Conservation (phyloP, 2,329 filamentous ascomycete species). For the Fusarium sp. region DNA sequence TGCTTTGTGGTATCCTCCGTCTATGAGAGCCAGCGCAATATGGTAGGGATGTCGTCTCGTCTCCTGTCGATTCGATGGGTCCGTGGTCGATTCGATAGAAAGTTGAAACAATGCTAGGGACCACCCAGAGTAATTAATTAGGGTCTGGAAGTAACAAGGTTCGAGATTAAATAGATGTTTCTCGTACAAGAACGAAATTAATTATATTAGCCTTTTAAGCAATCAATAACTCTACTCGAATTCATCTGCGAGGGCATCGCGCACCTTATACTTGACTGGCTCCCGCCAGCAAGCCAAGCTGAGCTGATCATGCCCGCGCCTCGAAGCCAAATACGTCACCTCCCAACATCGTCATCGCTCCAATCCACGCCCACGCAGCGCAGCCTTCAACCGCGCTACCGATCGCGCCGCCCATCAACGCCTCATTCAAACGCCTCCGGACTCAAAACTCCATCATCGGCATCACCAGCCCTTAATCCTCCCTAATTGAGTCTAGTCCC, state of each 20-base stretch:
- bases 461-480: slow-evolving; percentile 28
- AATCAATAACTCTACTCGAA: neutral
- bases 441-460: slow-evolving; percentile 17
- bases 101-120: slow-evolving; percentile 12
- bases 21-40: slow-evolving; percentile 7
- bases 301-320: slow-evolving; percentile 34
- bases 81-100: neutral
- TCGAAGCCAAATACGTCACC: slow-evolving; percentile 42
- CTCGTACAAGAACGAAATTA: neutral
- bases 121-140: neutral
- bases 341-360: slow-evolving; percentile 37
- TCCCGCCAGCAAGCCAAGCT: neutral
- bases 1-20: neutral
- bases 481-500: slow-evolving; percentile 25
- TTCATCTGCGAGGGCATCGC: neutral
- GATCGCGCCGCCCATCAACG: slow-evolving; percentile 10
- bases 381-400: neutral
- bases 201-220: neutral
- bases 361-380: neutral
- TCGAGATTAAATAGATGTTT: neutral
- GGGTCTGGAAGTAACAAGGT: neutral
- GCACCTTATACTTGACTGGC: slow-evolving; percentile 12
- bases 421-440: slow-evolving; percentile 8
- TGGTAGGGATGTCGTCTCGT: slow-evolving; percentile 1
- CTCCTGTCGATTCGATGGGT: slow-evolving; percentile 9